These are phyloP conservation scores for Aspergillus ibericus DNA, from an alignment of 2,329 filamentous ascomycete species.

Conservation along the genomic window DNA sequence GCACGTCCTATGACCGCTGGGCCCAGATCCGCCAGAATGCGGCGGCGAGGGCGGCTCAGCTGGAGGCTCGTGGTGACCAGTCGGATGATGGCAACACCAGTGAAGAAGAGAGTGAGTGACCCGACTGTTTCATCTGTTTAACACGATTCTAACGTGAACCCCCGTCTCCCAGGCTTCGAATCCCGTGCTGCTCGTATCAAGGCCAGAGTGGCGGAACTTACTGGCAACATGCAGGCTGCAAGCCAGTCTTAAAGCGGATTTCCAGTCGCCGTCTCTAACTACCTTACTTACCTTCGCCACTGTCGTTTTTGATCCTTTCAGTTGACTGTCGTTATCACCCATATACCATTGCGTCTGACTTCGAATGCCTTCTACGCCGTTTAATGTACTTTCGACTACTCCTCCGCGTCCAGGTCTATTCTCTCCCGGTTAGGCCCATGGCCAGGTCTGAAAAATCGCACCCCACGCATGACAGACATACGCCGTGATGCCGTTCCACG, in stretches of 20 bases:
- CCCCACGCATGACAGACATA: constrained; percentile 14
- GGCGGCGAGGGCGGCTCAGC: constrained; percentile 70
- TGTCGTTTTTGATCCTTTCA: constrained; percentile 9
- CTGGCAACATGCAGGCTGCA: constrained; percentile 71
- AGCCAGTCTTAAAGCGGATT: constrained; percentile 11
- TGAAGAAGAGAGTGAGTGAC: constrained; percentile 82
- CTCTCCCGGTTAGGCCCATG: not conserved
- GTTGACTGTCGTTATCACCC: constrained; percentile 9
- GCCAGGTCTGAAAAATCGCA: not conserved
- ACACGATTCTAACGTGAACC: constrained; percentile 25
- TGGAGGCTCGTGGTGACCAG: constrained; percentile 58
- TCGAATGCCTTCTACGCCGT: not conserved
- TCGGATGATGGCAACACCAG: constrained; percentile 86
- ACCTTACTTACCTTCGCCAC: not conserved
- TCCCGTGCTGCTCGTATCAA: constrained; percentile 96
- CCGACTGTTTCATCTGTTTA: not conserved
- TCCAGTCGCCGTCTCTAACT: not conserved
- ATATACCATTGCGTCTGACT: not conserved
- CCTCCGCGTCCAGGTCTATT: not conserved
- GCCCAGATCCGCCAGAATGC: constrained; percentile 95
- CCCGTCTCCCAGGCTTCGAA: constrained; percentile 71
- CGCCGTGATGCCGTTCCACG: constrained; percentile 15
- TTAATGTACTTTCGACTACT: not conserved
- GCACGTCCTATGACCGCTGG: constrained; percentile 74
- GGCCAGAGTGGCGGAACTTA: constrained; percentile 91